Conservation (phyloP, 2,329 filamentous ascomycete species). For the Hymenoscyphus infarciens region DNA sequence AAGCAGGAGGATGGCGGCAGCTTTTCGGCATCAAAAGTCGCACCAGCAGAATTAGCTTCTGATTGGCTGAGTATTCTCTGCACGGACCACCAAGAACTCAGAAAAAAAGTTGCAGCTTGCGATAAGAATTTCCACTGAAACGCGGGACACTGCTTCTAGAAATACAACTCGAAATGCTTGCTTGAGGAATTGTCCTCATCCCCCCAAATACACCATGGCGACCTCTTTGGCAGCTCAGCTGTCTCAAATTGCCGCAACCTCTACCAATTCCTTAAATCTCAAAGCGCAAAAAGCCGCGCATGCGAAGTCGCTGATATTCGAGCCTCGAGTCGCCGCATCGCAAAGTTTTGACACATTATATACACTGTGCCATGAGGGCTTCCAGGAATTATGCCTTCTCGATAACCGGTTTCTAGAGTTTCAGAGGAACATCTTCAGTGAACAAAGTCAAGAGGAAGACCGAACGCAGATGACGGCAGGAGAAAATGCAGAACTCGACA, state of each 20-base stretch:
- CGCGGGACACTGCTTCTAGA: not conserved
- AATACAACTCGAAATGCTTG: constrained; percentile 7
- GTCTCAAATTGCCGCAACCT: constrained; percentile 85
- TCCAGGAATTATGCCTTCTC: constrained; percentile 83
- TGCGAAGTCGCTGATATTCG: constrained; percentile 92
- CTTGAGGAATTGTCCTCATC: constrained; percentile 4
- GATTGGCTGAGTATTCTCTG: not conserved
- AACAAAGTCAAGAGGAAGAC: constrained; percentile 87
- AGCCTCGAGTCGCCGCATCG: constrained; percentile 74
- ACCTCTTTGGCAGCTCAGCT: constrained; percentile 90
- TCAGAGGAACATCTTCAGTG: constrained; percentile 78
- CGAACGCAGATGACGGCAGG: constrained; percentile 75
- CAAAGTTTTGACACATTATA: constrained; percentile 91
- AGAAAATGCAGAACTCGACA: constrained; percentile 80
- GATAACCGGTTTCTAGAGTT: constrained; percentile 77
- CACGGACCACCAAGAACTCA: not conserved
- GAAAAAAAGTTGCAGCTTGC: constrained; percentile 17
- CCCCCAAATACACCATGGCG: constrained; percentile 54
- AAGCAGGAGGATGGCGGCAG: not conserved
- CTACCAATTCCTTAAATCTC: constrained; percentile 84
- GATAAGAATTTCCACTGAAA: constrained; percentile 8
- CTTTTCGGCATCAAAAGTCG: not conserved
- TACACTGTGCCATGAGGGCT: constrained; percentile 82
- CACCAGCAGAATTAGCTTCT: not conserved
- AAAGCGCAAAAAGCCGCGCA: constrained; percentile 91